Evolutionary conservation across 345 rosid genomes (phyloP), one percentile per base, ranked within the genome.

Genomic region (Zanthoxylum bungeanum): DNA sequence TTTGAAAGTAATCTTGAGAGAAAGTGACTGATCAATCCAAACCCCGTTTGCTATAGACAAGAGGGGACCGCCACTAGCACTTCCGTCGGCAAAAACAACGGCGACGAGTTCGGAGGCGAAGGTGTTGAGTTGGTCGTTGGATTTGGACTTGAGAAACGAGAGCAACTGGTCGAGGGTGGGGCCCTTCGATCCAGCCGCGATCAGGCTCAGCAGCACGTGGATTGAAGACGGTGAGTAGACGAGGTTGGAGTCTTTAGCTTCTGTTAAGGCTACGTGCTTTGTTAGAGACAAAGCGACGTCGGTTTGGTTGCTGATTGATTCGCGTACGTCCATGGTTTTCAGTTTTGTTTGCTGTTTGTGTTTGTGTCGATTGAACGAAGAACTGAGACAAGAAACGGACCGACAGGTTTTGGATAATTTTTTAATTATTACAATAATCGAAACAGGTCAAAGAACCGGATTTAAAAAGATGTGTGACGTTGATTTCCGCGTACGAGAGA

Each of bases 201-300:
- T n/a, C n/a, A n/a, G n/a, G n/a, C n/a, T n/a, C n/a, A n/a, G n/a
- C n/a, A n/a, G n/a, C n/a, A 87, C 88, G 74, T 87, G 85, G 78
- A 91, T 80, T 44, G 97, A 93, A n/a, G 85, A 85, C 28, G 98
- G 96, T 30, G 96, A 91, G 87, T 84, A 88, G 64, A 89, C 88
- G 19, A 82, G 73, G 84, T 93, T 88, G 60, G 85, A 76, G 74
- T 12, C 70, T 46, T 84, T 78, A 60, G 93, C 88, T 65, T 79
- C 77, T 42, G 78, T 77, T 56, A 76, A 59, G 74, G 87, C 76
- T 1, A 89, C 70, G 47, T 81, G 82, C 79, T 81, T 85, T 9
- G 87, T 64, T 42, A 93, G 76, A 9, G 42, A 52, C 59, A 91
- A 70, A 1, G 88, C 82, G 67, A 84, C 88, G 60, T 80, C 83